phyloP scores from a whole-genome alignment of 345 rosid species.

The Ceriops tagal region DNA sequence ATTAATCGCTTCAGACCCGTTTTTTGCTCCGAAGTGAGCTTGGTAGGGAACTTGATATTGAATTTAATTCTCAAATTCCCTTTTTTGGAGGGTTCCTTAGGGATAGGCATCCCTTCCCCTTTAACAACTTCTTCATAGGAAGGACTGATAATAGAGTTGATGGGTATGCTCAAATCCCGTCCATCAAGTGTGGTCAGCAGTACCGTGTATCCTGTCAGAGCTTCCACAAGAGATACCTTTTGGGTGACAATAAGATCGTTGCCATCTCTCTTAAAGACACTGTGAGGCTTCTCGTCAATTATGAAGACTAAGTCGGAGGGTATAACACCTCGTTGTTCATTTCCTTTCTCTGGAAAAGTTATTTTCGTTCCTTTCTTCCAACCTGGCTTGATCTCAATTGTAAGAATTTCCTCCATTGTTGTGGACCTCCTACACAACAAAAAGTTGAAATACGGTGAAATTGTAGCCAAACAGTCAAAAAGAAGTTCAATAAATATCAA shows the following conservation, averaged over 20 bases:
- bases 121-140: constrained; percentile 76
- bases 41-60: constrained; percentile 70
- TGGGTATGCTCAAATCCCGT: constrained; percentile 46
- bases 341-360: constrained; percentile 76
- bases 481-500: neutral
- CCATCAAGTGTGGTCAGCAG: constrained; percentile 73
- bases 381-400: constrained; percentile 78
- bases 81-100: constrained; percentile 69
- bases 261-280: constrained; percentile 76
- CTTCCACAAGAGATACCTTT: constrained; percentile 72
- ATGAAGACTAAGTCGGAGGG: constrained; percentile 75
- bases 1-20: constrained; percentile 55
- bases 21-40: constrained; percentile 68
- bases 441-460: neutral
- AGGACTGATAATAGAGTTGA: constrained; percentile 56
- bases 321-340: constrained; percentile 57
- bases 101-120: constrained; percentile 92
- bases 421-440: constrained; percentile 50
- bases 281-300: constrained; percentile 81
- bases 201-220: constrained; percentile 64
- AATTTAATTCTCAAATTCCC: constrained; percentile 85
- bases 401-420: constrained; percentile 64
- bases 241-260: constrained; percentile 65
- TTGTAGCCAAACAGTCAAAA: neutral
- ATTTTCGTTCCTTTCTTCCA: constrained; percentile 92